These are phyloP conservation scores for Starmerella tilneyi DNA, from an alignment of 805 yeast genomes.

Conservation along the genomic window DNA sequence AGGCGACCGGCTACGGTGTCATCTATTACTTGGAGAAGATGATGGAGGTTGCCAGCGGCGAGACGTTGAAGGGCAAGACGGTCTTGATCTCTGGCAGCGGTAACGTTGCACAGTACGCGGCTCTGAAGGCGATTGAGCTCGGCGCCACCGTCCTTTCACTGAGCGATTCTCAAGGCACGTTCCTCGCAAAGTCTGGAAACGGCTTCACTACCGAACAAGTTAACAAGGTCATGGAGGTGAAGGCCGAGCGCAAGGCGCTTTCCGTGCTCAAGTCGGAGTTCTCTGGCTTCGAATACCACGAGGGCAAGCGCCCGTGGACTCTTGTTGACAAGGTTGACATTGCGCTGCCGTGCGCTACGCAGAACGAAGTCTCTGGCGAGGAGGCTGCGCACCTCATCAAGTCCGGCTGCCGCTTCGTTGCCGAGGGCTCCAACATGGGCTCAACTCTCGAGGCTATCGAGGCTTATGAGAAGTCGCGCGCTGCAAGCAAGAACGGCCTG, in stretches of 20 bases:
- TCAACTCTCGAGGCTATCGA: conserved; percentile 95
- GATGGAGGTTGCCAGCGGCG: conserved; percentile 90
- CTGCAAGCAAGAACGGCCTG: conserved; percentile 35
- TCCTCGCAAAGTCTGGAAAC: conserved; percentile 42
- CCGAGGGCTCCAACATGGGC: conserved; percentile 99
- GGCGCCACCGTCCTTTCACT: conserved; percentile 92
- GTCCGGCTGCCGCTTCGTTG: conserved; percentile 84
- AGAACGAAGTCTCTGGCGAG: conserved; percentile 92
- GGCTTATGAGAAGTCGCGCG: conserved; percentile 61
- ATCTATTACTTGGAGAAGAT: conserved; percentile 95
- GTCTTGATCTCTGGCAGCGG: conserved; percentile 98
- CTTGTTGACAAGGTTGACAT: conserved; percentile 85
- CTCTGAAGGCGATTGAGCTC: conserved; percentile 89
- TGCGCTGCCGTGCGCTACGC: conserved; percentile 97
- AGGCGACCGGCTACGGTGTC: conserved; percentile 97
- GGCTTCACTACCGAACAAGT: conserved; percentile 84
- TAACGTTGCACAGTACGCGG: conserved; percentile 98
- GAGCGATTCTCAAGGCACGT: conserved; percentile 90
- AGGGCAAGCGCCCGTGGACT: conserved; percentile 95
- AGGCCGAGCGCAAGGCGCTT: conserved; percentile 56
- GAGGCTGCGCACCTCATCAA: conserved; percentile 92
- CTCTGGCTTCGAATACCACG: conserved; percentile 56
- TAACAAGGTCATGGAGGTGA: conserved; percentile 66
- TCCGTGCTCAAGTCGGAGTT: conserved; percentile 27
- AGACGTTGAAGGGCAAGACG: conserved; percentile 81